Evolutionary conservation across 1,139 yeast genomes (phyloP).

Genomic region (Saccharomycopsis hybrid): DNA sequence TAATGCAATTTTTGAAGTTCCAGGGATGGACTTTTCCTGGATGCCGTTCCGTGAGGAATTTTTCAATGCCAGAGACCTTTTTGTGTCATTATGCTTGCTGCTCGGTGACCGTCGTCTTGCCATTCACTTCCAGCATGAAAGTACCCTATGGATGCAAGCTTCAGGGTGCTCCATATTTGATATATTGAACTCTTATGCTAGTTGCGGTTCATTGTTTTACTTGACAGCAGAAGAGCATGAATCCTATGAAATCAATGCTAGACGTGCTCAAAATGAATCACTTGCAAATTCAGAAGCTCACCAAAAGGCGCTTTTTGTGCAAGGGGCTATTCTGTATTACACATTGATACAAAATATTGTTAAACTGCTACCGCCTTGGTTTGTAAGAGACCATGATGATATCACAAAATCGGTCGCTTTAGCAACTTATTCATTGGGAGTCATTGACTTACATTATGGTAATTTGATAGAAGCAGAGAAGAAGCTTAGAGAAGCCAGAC

Average conservation of each 20-base stretch:
- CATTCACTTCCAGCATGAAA: conserved; percentile 53
- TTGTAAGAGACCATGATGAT: conserved; percentile 38
- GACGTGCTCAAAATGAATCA: conserved; percentile 26
- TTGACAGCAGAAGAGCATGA: conserved; percentile 66
- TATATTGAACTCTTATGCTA: conserved; percentile 59
- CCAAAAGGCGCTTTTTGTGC: conserved; percentile 37
- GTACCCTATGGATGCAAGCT: conserved; percentile 67
- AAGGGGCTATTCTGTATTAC: conserved; percentile 42
- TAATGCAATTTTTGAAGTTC: too few species aligned
- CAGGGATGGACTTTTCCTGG: too few species aligned
- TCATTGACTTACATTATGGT: conserved; percentile 55
- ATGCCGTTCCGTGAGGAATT: conserved; percentile 71
- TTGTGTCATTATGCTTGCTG: conserved; percentile 60
- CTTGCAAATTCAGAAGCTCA: conserved; percentile 28
- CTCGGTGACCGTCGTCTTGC: conserved; percentile 64
- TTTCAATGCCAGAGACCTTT: conserved; percentile 65
- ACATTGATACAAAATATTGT: too few species aligned
- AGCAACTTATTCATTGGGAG: conserved; percentile 83
- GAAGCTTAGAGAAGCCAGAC: conserved; percentile 43
- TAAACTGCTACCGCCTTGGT: conserved; percentile 34
- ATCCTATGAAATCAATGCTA: conserved; percentile 35
- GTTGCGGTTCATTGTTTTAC: conserved; percentile 65
- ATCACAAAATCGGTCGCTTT: conserved; percentile 60
- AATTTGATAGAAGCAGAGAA: conserved; percentile 53
- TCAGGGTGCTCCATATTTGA: conserved; percentile 67